Base-by-base conservation (phyloP, 1,284 basidiomycete genomes). In the Trametes sp. region DNA sequence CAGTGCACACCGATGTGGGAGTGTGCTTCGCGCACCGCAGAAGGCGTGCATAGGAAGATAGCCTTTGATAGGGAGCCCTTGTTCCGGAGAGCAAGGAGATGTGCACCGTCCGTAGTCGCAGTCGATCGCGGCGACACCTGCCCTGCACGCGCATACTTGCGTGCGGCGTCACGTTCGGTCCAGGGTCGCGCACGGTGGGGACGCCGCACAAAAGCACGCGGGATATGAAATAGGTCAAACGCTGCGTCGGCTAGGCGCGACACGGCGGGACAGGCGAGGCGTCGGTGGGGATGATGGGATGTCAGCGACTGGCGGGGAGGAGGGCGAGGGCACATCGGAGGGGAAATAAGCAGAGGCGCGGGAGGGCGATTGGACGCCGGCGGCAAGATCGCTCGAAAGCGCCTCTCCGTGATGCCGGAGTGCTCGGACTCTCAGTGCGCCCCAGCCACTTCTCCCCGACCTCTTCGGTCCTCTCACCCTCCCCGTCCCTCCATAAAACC, bases 51-150 rank as follows among this genome's bases (percentile, higher is more conserved):
- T 48, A 21, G 33, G 41, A 46, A 28, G 54, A 60, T 61, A 54
- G 56, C 28, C 41, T 54, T 55, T 59, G 65, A 64, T 63, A 44
- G 59, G 36, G 50, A 38, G 28, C 14, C 10, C 35, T 52, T 59
- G 65, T 42, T 67, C 65, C 65, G 65, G 53, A 54, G 63, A 64
- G 54, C 57, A 64, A 61, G 66, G 66, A 67, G 57, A 60, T 58
- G 60, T 31, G 50, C 57, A 60, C n/a, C n/a, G n/a, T 48, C n/a
- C 33, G 56, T 36, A 56, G 31, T 33, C 54, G 54, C 49, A 59
- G 63, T 36, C 48, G 59, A 59, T 56, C 56, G 38, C 59, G 50
- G 36, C 55, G 50, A 35, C 55, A 55, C 41, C 57, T 44, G 53
- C 42, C 21, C 54, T 59, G 21, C 46, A 7, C 55, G 56, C 48